Evolutionary conservation across 2,329 filamentous ascomycete genomes (phyloP), one percentile per base, ranked within the genome.

Genomic region (Trichophyton simii): DNA sequence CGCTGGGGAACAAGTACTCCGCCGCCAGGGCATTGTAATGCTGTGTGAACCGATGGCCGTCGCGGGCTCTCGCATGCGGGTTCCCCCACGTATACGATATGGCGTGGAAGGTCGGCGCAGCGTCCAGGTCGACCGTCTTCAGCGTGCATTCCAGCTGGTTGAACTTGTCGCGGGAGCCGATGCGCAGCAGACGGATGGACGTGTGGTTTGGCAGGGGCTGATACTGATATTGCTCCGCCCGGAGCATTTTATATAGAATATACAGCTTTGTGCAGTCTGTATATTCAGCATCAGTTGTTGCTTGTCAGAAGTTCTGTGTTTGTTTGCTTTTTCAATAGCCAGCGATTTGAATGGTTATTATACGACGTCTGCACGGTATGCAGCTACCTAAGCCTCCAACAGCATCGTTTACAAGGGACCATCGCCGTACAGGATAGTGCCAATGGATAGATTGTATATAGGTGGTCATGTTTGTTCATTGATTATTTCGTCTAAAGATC

Each of bases 1-100:
- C n/a, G 8, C 54, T 41, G 18, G 42, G n/a, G 25, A n/a, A 25
- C 41, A 58, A 28, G 34, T 63, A 61, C 13, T 50, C 61, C 15
- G 59, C 59, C 31, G 48, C 50, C 8, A 58, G 41, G 25, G 44
- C 46, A 44, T 59, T 57, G 55, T 60, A 61, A 22, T 60, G 52
- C 9, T 60, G 46, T 15, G 57, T 55, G 7, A 59, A 52, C 13
- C 46, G 55, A 25, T 57, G 48, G n/a, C 22, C 36, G 22, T 58
- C 55, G 34, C 36, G 34, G 34, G 55, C 55, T 28, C 20, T 41
- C 22, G 55, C 55, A n/a, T 58, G 55, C 28, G 62, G 62, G 57
- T 60, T 60, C 8, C 60, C 60, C 63, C 63, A 65, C 22, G 59
- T 61, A 57, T 65, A 65, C 44, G 63, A 65, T 11, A 65, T 54